Evolutionary conservation across 78 protist genomes (phyloP).

Genomic region (Fonticula alba): DNA sequence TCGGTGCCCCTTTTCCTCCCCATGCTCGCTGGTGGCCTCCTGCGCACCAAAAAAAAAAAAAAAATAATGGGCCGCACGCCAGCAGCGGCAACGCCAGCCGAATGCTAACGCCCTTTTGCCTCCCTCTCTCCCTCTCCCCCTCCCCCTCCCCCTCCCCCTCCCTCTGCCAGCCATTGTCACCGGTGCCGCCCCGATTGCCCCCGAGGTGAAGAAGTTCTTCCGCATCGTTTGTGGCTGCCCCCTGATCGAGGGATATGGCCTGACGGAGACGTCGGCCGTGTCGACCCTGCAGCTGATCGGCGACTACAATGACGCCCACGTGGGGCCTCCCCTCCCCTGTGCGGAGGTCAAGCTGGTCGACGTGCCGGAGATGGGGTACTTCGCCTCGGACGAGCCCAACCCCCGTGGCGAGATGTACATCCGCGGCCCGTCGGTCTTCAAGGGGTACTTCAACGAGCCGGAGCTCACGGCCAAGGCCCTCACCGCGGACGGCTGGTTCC

Average conservation of each 20-base stretch:
- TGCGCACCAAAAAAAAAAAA: too few species aligned
- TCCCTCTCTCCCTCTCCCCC: too few species aligned
- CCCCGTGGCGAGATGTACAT: conserved; percentile 74
- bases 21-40: too few species aligned
- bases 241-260: conserved; percentile 79
- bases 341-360: conserved; percentile 52
- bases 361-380: conserved; percentile 71
- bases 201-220: conserved; percentile 44
- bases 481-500: conserved; percentile 75
- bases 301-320: too few species aligned
- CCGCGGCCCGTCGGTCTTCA: conserved; percentile 64
- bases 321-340: conserved; percentile 25
- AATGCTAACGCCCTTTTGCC: too few species aligned
- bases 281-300: neutral
- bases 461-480: conserved; percentile 38
- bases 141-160: too few species aligned
- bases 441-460: conserved; percentile 68
- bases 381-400: conserved; percentile 24
- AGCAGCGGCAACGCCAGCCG: too few species aligned
- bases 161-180: conserved; percentile 35
- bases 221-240: conserved; percentile 36
- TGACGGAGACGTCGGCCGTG: conserved; percentile 75
- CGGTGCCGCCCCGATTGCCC: conserved; percentile 77
- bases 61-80: too few species aligned
- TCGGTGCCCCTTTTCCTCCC: too few species aligned